Conservation (phyloP, 805 yeast genomes). For the Scheffersomyces spartinae region DNA sequence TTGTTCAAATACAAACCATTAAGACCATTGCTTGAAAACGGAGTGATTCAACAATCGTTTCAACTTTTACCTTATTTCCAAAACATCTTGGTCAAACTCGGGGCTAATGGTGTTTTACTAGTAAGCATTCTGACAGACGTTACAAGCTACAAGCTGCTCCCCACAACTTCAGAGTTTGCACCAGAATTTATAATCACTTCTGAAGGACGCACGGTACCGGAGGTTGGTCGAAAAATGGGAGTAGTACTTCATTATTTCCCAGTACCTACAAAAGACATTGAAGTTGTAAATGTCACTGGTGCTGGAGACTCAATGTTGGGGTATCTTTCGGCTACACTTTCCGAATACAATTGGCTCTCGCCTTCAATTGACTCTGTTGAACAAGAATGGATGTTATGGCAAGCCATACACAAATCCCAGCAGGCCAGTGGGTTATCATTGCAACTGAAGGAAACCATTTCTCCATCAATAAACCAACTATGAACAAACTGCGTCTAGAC, state of each 20-base stretch:
- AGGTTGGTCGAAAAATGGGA: constrained; percentile 24
- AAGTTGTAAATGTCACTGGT: constrained; percentile 63
- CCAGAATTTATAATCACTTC: constrained; percentile 14
- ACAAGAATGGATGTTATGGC: constrained; percentile 27
- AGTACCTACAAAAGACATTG: constrained; percentile 21
- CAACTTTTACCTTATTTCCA: constrained; percentile 69
- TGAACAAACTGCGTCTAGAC: too few species aligned
- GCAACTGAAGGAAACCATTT: constrained; percentile 12
- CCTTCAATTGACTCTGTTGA: constrained; percentile 14
- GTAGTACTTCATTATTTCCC: constrained; percentile 55
- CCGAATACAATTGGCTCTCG: constrained; percentile 15
- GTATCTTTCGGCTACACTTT: constrained; percentile 35
- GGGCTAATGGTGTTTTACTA: constrained; percentile 46
- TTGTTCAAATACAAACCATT: constrained; percentile 16
- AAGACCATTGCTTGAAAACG: constrained; percentile 21
- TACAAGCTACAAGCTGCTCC: constrained; percentile 18
- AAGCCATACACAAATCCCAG: constrained; percentile 23
- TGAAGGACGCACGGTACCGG: constrained; percentile 7
- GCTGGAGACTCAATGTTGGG: constrained; percentile 84
- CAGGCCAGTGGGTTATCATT: constrained; percentile 26
- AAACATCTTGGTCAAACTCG: constrained; percentile 54
- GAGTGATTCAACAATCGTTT: constrained; percentile 53
- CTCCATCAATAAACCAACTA: too few species aligned
- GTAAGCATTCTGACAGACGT: constrained; percentile 23
- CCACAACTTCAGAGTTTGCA: constrained; percentile 17